Evolutionary conservation across 2,329 filamentous ascomycete genomes (phyloP).

Genomic region (Bisporella sp.): DNA sequence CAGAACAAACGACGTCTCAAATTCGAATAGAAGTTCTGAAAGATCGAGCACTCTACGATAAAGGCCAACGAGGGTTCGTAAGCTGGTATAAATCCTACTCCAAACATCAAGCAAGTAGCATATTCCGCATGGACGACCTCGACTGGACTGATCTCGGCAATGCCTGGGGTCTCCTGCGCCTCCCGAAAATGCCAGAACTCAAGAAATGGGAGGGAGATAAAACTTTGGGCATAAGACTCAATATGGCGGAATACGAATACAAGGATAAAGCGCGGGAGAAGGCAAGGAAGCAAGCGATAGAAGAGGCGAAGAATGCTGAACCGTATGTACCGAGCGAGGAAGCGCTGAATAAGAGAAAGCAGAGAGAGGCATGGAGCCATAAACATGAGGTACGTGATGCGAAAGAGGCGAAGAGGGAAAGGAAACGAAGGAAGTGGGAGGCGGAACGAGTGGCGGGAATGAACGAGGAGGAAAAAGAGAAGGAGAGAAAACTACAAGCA

Average conservation of each 20-base stretch:
- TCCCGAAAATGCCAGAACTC: slow-evolving; percentile 92
- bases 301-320: slow-evolving; percentile 38
- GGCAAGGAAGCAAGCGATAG: slow-evolving; percentile 50
- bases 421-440: slow-evolving; percentile 57
- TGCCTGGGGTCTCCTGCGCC: slow-evolving; percentile 77
- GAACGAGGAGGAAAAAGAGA: slow-evolving; percentile 62
- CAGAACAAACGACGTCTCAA: slow-evolving; percentile 43
- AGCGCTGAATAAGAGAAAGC: slow-evolving; percentile 48
- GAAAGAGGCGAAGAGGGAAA: slow-evolving; percentile 55
- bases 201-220: slow-evolving; percentile 66
- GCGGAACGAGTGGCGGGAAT: slow-evolving; percentile 55
- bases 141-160: slow-evolving; percentile 78
- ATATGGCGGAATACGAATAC: slow-evolving; percentile 64
- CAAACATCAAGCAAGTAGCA: slow-evolving; percentile 84
- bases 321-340: slow-evolving; percentile 31
- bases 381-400: slow-evolving; percentile 61
- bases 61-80: slow-evolving; percentile 85
- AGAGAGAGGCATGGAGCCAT: slow-evolving; percentile 66
- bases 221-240: slow-evolving; percentile 52
- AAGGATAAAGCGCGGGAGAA: slow-evolving; percentile 66
- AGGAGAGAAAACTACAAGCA: slow-evolving; percentile 54
- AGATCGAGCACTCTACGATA: slow-evolving; percentile 61
- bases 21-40: slow-evolving; percentile 52
- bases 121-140: slow-evolving; percentile 76
- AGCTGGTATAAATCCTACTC: slow-evolving; percentile 89